Evolutionary conservation across 169 alveolate species (phyloP), one percentile per base, ranked within the genome.

Genomic region (Plasmodium inui): DNA sequence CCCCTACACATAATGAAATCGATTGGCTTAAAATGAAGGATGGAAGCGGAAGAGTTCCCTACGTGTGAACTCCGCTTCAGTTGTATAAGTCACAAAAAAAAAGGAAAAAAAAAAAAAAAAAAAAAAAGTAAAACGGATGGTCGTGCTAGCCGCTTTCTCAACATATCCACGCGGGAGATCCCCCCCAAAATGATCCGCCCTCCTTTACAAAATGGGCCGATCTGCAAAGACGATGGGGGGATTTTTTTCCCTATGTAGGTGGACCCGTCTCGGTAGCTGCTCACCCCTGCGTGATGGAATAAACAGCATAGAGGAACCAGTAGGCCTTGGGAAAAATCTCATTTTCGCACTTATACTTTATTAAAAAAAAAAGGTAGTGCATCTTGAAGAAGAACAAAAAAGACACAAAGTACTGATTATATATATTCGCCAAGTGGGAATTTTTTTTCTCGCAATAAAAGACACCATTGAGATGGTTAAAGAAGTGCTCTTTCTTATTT

Each of bases 381-480:
- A 86, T 86, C 76, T 86, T 86, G 81, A 76, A 86, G 61, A 86
- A 86, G 55, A 86, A 86, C 28, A 86, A 86, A 46, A 86, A 86
- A 30, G 93, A 86, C 30, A 70, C 14, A 50, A 86, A 57, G 44
- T 86, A 86, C 80, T 76, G 93, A 86, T 53, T 76, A 17, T 86
- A 86, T 19, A 86, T 86, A 37, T 50, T 53, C 6, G 74, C 70
- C 78, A 86, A 86, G 8, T 30, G 61, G 6, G 10, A 14, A 80
- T 93, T 32, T 71, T 86, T 61, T 53, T 88, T 5, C 50, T 73
- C 19, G 53, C 37, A 19, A 67, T 7, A 83, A 90, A 93, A 34
- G 12, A 34, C 70, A 44, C 91, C 72, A 22, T 92, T 44, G 80
- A 95, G 61, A 41, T 86, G 61, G 37, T 95, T 28, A 92, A 83